Conservation (phyloP, 371 early-diverging fungal species). For the Parasitella parasitica region DNA sequence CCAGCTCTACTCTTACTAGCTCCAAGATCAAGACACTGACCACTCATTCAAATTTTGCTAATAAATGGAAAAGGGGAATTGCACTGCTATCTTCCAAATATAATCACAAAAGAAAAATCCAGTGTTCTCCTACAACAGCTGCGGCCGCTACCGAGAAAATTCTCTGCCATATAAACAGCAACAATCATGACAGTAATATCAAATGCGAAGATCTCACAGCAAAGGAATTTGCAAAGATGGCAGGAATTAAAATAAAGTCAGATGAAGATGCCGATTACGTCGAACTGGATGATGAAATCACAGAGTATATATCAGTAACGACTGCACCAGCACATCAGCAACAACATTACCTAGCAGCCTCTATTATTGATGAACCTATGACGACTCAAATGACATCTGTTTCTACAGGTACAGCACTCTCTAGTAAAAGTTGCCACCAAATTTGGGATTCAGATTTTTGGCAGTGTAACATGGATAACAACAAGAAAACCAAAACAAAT, state of each 20-base stretch:
- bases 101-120: constrained; percentile 1
- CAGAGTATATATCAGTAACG: not conserved
- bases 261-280: not conserved
- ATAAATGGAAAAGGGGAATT: constrained; percentile 26
- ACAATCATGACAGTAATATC: not conserved
- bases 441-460: constrained; percentile 50
- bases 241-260: constrained; percentile 39
- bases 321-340: not conserved
- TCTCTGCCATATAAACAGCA: constrained; percentile 18
- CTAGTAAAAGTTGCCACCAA: constrained; percentile 28
- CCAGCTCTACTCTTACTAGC: not conserved
- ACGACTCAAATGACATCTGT: constrained; percentile 27
- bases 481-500: constrained; percentile 1
- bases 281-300: not conserved
- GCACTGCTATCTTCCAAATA: constrained; percentile 16
- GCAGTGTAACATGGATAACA: constrained; percentile 15
- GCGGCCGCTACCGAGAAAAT: constrained; percentile 47
- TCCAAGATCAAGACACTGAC: not conserved
- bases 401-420: constrained; percentile 18
- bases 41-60: not conserved
- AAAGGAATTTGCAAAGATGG: constrained; percentile 44
- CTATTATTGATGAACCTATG: not conserved
- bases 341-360: not conserved
- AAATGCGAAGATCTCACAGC: constrained; percentile 49
- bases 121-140: constrained; percentile 16